Conservation (phyloP, 179 eudicot genomes). For the Amaranthus tricolor region DNA sequence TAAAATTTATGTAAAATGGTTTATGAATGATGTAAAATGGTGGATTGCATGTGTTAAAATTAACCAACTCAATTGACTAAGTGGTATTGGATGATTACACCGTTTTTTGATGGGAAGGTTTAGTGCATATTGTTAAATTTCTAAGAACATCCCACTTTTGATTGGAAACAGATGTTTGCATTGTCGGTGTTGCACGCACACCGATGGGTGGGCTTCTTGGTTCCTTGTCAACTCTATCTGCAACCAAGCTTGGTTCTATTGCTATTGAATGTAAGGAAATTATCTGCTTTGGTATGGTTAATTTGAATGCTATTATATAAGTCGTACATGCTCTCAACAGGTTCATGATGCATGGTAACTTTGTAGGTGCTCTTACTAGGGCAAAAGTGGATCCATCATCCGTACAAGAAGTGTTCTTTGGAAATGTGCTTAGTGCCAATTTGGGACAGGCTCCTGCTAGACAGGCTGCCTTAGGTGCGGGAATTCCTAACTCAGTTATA, state of each 20-base stretch:
- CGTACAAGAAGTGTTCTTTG: constrained; percentile 88
- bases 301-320: neutral
- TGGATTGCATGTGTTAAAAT: no score
- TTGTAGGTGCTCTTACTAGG: constrained; percentile 77
- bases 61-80: no score
- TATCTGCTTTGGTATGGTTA: neutral
- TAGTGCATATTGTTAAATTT: neutral
- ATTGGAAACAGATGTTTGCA: constrained; percentile 72
- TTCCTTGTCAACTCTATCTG: constrained; percentile 80
- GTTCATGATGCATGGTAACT: constrained; percentile 3
- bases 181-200: constrained; percentile 94
- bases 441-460: constrained; percentile 99
- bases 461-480: constrained; percentile 96
- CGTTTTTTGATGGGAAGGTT: no score
- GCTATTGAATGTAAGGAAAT: constrained; percentile 67
- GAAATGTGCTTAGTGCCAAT: constrained; percentile 94
- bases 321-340: neutral
- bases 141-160: neutral
- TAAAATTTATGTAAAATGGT: no score
- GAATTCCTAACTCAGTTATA: constrained; percentile 74
- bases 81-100: no score
- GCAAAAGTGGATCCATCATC: constrained; percentile 83
- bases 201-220: constrained; percentile 97
- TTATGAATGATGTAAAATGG: no score
- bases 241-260: constrained; percentile 90